Conservation (phyloP, 768 basidiomycete species). For the Leucosporidium scottii region DNA sequence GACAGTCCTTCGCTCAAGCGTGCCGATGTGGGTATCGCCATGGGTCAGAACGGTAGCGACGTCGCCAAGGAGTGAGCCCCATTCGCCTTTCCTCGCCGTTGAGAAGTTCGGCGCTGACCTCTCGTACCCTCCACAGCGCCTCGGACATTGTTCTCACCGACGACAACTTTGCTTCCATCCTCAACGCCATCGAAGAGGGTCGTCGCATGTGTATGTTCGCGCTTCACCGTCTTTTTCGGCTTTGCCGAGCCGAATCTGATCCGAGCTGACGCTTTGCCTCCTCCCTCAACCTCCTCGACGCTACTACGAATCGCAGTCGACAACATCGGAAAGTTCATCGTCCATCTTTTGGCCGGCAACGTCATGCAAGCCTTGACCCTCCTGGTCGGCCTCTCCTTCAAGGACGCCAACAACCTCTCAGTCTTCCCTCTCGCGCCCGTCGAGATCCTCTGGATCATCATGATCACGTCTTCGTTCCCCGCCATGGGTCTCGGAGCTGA, state of each 20-base stretch:
- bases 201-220: slow-evolving; percentile 45
- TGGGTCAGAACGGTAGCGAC: slow-evolving; percentile 54
- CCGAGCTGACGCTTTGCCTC: too few relatives aligned
- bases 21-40: slow-evolving; percentile 57
- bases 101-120: too few relatives aligned
- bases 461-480: slow-evolving; percentile 47
- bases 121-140: slow-evolving; percentile 39
- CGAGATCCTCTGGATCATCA: slow-evolving; percentile 50
- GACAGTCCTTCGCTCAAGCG: slow-evolving; percentile 56
- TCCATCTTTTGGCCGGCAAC: slow-evolving; percentile 53
- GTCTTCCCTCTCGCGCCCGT: slow-evolving; percentile 51
- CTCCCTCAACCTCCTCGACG: too few relatives aligned
- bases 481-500: slow-evolving; percentile 55
- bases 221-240: too few relatives aligned
- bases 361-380: slow-evolving; percentile 54
- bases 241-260: too few relatives aligned
- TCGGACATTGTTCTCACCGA: slow-evolving; percentile 60
- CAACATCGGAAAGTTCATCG: slow-evolving; percentile 55
- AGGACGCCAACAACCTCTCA: slow-evolving; percentile 48
- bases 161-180: slow-evolving; percentile 61
- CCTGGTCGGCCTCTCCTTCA: slow-evolving; percentile 55
- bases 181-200: slow-evolving; percentile 60
- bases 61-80: slow-evolving; percentile 50
- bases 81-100: too few relatives aligned
- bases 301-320: too few relatives aligned